These are phyloP conservation scores for Penicillium goetzii DNA, from an alignment of 495 filamentous ascomycete species.

Conservation along the genomic window DNA sequence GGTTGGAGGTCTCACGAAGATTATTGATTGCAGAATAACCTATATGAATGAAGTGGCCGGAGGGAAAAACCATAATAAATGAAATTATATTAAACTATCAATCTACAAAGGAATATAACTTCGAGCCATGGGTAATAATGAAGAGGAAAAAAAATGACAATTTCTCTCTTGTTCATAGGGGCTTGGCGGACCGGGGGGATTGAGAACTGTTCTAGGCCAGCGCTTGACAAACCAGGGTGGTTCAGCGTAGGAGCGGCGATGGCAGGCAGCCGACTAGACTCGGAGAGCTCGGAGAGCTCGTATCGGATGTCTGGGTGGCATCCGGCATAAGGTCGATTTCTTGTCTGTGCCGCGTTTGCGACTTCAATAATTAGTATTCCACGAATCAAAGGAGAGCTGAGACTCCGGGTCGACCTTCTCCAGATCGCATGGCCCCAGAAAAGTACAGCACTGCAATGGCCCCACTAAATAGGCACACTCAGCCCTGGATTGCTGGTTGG, in stretches of 20 bases:
- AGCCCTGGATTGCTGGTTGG: neutral
- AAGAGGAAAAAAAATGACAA: neutral
- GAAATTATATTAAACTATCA: neutral
- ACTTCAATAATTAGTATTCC: slow-evolving; percentile 2
- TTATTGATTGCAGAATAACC: neutral
- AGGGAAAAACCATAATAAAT: neutral
- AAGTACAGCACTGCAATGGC: slow-evolving; percentile 18
- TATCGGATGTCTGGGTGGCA: slow-evolving; percentile 19
- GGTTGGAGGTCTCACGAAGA: neutral
- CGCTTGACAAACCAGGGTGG: slow-evolving; percentile 22
- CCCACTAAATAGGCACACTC: neutral
- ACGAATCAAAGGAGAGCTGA: slow-evolving; percentile 19
- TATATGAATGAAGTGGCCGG: neutral
- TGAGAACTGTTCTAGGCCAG: slow-evolving; percentile 6
- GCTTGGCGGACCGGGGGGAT: slow-evolving; percentile 5
- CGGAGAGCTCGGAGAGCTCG: slow-evolving; percentile 11
- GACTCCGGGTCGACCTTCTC: slow-evolving; percentile 19
- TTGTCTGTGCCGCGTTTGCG: slow-evolving; percentile 12
- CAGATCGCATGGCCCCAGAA: slow-evolving; percentile 25
- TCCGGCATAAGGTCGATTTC: slow-evolving; percentile 6
- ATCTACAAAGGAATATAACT: neutral
- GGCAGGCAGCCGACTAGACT: slow-evolving; percentile 18
- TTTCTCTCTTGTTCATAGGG: neutral
- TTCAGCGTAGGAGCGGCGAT: slow-evolving; percentile 27
- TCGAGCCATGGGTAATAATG: neutral